These are phyloP conservation scores for Piromyces finnis DNA, from an alignment of 192 early-diverging fungal genomes.

Conservation along the genomic window DNA sequence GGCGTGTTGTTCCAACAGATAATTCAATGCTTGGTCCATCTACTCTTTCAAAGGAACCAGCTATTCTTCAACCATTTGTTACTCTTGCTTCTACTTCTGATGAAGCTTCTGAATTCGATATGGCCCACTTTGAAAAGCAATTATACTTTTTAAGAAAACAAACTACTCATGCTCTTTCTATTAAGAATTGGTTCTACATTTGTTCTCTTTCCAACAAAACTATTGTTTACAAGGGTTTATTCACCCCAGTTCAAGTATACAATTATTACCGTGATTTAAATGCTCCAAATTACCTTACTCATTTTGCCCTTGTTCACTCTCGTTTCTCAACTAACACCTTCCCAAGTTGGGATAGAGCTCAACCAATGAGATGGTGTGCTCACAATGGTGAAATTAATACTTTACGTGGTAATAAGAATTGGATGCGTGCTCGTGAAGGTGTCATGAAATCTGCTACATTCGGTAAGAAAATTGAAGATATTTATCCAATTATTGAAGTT, in stretches of 20 bases:
- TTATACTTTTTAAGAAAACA: constrained; percentile 84
- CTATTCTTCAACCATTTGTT: constrained; percentile 83
- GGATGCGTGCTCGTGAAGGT: constrained; percentile 97
- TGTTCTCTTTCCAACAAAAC: constrained; percentile 86
- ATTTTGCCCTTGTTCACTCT: constrained; percentile 95
- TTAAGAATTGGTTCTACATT: constrained; percentile 88
- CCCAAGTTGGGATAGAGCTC: constrained; percentile 96
- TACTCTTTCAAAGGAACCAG: constrained; percentile 76
- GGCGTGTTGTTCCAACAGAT: constrained; percentile 77
- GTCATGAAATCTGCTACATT: constrained; percentile 73
- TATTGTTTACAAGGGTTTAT: constrained; percentile 95
- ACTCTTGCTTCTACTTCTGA: constrained; percentile 15
- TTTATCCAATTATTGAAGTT: constrained; percentile 90
- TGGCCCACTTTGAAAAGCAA: constrained; percentile 55
- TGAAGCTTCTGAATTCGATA: constrained; percentile 1
- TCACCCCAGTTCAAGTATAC: constrained; percentile 86
- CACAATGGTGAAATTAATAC: constrained; percentile 99
- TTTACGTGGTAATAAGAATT: constrained; percentile 96
- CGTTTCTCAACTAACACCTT: constrained; percentile 99
- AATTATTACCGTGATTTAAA: constrained; percentile 79
- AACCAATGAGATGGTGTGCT: constrained; percentile 94
- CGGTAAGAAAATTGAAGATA: constrained; percentile 50
- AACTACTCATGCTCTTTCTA: constrained; percentile 62
- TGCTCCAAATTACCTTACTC: constrained; percentile 62
- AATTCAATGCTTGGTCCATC: constrained; percentile 76